Evolutionary conservation across 192 early-diverging fungal genomes (phyloP).

Genomic region (Phlyctochytrium arcticum): DNA sequence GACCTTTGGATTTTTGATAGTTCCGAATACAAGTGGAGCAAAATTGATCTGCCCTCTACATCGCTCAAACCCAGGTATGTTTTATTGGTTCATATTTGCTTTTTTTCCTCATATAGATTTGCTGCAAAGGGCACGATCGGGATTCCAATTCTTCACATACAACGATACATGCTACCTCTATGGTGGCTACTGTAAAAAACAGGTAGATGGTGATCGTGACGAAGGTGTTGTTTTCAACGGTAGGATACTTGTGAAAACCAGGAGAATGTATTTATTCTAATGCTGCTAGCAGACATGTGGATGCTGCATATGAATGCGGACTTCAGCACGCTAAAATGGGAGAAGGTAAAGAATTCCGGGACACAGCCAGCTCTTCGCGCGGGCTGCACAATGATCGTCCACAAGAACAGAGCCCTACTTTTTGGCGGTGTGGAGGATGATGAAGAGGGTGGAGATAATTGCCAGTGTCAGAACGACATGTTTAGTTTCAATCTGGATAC

Average conservation of each 20-base stretch:
- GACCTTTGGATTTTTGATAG: conserved; percentile 70
- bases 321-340: conserved; percentile 54
- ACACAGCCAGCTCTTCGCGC: conserved; percentile 29
- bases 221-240: conserved; percentile 5
- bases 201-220: conserved; percentile 33
- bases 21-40: conserved; percentile 52
- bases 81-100: not conserved
- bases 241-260: too few species aligned
- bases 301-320: conserved; percentile 60
- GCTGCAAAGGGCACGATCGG: conserved; percentile 41
- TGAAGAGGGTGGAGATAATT: conserved; percentile 62
- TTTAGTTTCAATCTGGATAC: conserved; percentile 55
- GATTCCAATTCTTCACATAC: conserved; percentile 56
- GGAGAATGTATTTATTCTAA: too few species aligned
- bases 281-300: conserved; percentile 34
- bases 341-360: conserved; percentile 56
- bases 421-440: conserved; percentile 65
- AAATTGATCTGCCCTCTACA: conserved; percentile 28
- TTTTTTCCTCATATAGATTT: too few species aligned
- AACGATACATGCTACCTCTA: conserved; percentile 56
- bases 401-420: conserved; percentile 58
- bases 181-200: conserved; percentile 66
- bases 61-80: conserved; percentile 11
- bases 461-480: conserved; percentile 59
- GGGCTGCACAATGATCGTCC: conserved; percentile 52